Conservation (phyloP, 192 early-diverging fungal genomes). For the Dimargaris xerosporica region DNA sequence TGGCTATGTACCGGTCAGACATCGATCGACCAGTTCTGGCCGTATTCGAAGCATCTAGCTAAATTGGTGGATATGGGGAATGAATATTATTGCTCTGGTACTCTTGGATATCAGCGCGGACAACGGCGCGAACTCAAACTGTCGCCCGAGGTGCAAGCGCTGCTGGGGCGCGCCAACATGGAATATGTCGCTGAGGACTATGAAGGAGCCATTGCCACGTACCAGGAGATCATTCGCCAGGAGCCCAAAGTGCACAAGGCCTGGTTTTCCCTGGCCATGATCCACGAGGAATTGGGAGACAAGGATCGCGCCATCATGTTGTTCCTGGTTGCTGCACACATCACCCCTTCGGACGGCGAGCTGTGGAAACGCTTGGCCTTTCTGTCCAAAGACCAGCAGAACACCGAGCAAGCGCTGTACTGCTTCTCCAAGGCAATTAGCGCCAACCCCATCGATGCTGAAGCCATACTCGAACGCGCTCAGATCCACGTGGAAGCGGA, state of each 20-base stretch:
- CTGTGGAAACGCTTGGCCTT: conserved; percentile 73
- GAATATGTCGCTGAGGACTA: conserved; percentile 57
- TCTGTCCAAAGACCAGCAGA: conserved; percentile 42
- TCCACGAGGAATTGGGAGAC: conserved; percentile 77
- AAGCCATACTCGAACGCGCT: conserved; percentile 53
- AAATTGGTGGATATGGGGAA: background rate
- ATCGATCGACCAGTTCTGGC: background rate
- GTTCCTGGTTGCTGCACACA: conserved; percentile 79
- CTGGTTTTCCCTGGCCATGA: conserved; percentile 79
- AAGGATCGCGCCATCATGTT: conserved; percentile 53
- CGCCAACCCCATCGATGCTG: conserved; percentile 44
- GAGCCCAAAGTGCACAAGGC: conserved; percentile 56
- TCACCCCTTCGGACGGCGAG: conserved; percentile 48
- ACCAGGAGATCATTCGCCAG: conserved; percentile 62
- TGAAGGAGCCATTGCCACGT: conserved; percentile 47
- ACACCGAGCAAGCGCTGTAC: conserved; percentile 65
- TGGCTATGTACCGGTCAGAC: background rate
- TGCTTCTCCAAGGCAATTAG: conserved; percentile 54
- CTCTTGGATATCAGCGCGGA: background rate
- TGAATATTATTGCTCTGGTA: background rate
- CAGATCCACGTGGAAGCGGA: conserved; percentile 40
- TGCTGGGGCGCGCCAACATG: conserved; percentile 64
- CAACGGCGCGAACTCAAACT: conserved; percentile 11
- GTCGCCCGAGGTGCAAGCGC: conserved; percentile 31
- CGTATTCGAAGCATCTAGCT: background rate